Base-by-base conservation (phyloP, 495 filamentous ascomycete species). In the Penicillium argentinense region DNA sequence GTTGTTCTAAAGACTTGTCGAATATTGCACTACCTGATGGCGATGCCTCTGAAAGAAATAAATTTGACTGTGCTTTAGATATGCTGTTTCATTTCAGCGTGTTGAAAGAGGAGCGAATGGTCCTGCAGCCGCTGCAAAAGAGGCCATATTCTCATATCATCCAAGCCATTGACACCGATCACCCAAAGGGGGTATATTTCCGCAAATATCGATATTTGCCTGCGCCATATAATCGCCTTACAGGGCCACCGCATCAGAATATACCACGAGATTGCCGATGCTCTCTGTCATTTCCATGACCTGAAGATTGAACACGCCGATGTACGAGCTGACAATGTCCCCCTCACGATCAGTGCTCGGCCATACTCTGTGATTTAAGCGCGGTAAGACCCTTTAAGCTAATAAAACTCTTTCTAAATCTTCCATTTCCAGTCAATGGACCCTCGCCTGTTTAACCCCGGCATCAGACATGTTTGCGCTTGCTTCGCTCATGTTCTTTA, bases 141-240 rank as follows among this genome's bases (percentile, higher is more conserved):
- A 28, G 51, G 25, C 57, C 57, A 36, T 54, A 64, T 46, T 54
- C 44, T 51, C 42, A 64, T 39, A 61, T 64, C 23, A 47, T 63
- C 5, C 43, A 60, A 45, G 45, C 48, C 33, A 51, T 58, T 45
- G 55, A 62, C 43, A 49, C 49, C 23, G 44, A 48, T 41, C 49
- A 58, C 16, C 42, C 39, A 13, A 51, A 62, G 39, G 55, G 59
- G 17, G 32, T 58, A 21, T 59, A 51, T 42, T 42, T 62, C 29
- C 46, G 55, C 42, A 58, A 39, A 40, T 58, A 56, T 58, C 43
- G 23, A 7, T 24, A 19, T 9, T 30, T 57, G 14, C 29, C 53
- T 43, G 38, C n/a, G 9, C 17, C 37, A 47, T 48, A 37, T 9
- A 37, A 47, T 45, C 22, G 18, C 47, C 14, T 8, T 32, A 11